A percentile compares a stretch with the other conserved stretches of the same genome.
Evolutionary conservation across 768 basidiomycete species (phyloP).

Genomic region (Favolaschia claudopus): DNA sequence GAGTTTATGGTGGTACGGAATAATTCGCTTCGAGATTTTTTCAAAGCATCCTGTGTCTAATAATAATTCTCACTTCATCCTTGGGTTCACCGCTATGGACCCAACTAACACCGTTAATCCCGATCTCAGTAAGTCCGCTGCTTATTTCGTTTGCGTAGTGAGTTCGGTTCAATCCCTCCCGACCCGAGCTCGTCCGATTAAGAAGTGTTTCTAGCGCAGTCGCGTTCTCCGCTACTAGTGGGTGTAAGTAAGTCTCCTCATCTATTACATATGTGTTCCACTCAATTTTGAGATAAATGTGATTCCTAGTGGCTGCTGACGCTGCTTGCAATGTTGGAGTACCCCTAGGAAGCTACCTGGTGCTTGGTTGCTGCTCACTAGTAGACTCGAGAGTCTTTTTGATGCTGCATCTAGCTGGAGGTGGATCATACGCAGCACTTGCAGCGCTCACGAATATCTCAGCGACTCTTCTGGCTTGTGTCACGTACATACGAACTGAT

Average conservation of each 20-base stretch:
- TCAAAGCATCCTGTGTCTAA: too few species aligned
- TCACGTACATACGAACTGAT: slow-evolving; percentile 48
- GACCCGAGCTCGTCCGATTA: too few species aligned
- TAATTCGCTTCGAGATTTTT: too few species aligned
- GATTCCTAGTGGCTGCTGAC: slow-evolving; percentile 50
- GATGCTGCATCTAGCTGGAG: slow-evolving; percentile 37
- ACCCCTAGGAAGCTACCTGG: too few species aligned
- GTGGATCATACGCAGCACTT: slow-evolving; percentile 54
- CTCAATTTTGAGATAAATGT: too few species aligned
- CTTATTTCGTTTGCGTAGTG: slow-evolving; percentile 51
- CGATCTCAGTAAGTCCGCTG: slow-evolving; percentile 49
- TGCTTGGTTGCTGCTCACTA: too few species aligned
- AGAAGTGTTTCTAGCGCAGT: too few species aligned
- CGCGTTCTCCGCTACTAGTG: slow-evolving; percentile 50
- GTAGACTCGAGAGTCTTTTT: too few species aligned
- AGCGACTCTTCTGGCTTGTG: slow-evolving; percentile 48
- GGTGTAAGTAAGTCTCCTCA: too few species aligned
- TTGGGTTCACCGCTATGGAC: slow-evolving; percentile 42
- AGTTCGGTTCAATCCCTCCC: slow-evolving; percentile 37
- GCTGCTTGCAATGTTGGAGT: slow-evolving; percentile 56
- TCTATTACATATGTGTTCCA: too few species aligned
- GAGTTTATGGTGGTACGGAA: slow-evolving; percentile 44
- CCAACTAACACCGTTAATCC: slow-evolving; percentile 50
- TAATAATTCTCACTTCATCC: slow-evolving; percentile 41
- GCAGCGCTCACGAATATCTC: slow-evolving; percentile 56